These are phyloP conservation scores for Murraya paniculata DNA, from an alignment of 345 rosid genomes.

Conservation along the genomic window DNA sequence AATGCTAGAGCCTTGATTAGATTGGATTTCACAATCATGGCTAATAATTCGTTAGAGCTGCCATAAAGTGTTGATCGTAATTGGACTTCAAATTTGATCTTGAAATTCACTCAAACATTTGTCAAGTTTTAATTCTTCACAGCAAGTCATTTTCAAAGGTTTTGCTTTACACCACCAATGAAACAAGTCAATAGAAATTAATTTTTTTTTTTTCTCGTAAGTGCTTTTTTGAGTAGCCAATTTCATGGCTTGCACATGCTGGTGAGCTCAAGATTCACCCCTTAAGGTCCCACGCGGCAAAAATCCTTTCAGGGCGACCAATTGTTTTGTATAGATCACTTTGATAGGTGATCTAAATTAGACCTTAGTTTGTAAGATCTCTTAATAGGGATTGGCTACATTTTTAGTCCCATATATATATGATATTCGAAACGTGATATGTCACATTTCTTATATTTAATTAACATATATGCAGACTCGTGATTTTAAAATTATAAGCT, in stretches of 20 bases:
- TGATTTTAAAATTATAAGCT: too few relatives aligned
- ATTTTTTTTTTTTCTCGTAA: background rate
- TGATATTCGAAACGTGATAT: too few relatives aligned
- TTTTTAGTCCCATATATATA: too few relatives aligned
- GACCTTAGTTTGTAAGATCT: background rate
- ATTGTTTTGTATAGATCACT: background rate
- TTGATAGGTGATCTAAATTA: background rate
- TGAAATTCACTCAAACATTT: background rate
- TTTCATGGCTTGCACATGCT: slow-evolving; percentile 25
- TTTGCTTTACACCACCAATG: slow-evolving; percentile 8
- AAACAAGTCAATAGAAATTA: slow-evolving; percentile 9
- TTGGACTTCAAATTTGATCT: background rate
- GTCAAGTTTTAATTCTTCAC: background rate
- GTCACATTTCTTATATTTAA: too few relatives aligned
- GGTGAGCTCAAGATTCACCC: slow-evolving; percentile 11
- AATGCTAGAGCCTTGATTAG: slow-evolving; percentile 16
- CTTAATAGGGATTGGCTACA: too few relatives aligned
- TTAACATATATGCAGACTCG: too few relatives aligned
- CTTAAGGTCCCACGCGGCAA: slow-evolving; percentile 25
- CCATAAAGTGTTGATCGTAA: background rate
- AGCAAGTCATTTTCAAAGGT: background rate
- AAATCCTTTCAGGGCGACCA: background rate
- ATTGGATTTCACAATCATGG: slow-evolving; percentile 17
- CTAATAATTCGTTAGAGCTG: slow-evolving; percentile 14
- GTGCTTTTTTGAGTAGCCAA: slow-evolving; percentile 12